Percentiles rank a stretch among this genome's conserved stretches.
Conservation (phyloP, 352 stramenopile species). For the Phytophthora melonis region DNA sequence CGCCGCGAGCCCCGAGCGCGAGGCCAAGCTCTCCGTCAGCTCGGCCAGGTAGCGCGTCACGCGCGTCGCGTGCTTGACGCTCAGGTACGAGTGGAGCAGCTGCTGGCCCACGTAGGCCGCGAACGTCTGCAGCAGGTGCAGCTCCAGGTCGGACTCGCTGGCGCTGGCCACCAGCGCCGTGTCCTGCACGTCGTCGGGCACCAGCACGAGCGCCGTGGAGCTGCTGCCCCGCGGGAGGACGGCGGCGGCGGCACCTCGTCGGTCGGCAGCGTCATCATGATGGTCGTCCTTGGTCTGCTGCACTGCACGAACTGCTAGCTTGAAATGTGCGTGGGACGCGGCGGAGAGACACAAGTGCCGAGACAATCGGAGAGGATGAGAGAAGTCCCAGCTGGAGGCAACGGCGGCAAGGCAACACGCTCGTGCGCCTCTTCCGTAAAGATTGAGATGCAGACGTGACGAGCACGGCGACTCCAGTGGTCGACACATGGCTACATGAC, state of each 20-base stretch:
- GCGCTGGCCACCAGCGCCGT: constrained; percentile 13
- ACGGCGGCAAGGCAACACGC: neutral
- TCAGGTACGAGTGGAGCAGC: constrained; percentile 53
- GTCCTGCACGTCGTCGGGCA: constrained; percentile 1
- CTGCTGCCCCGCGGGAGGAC: constrained; percentile 26
- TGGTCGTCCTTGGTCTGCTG: neutral
- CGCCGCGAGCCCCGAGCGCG: constrained; percentile 46
- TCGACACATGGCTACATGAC: constrained; percentile 31
- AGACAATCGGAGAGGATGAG: neutral
- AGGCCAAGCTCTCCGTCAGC: constrained; percentile 60
- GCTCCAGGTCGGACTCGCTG: constrained; percentile 61
- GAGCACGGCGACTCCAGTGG: constrained; percentile 7
- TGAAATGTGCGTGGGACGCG: neutral
- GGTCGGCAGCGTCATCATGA: constrained; percentile 42
- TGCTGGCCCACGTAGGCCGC: constrained; percentile 46
- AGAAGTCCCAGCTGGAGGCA: neutral
- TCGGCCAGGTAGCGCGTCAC: constrained; percentile 56
- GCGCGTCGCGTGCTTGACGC: constrained; percentile 59
- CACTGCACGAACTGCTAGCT: neutral
- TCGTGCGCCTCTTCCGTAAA: constrained; percentile 24
- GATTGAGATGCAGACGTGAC: constrained; percentile 22
- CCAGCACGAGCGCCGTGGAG: constrained; percentile 32
- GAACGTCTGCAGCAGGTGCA: constrained; percentile 70
- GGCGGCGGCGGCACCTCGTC: constrained; percentile 37
- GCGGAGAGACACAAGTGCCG: constrained; percentile 9